Conservation (phyloP, 148 eudicot species). For the Rhododendron ovatum region DNA sequence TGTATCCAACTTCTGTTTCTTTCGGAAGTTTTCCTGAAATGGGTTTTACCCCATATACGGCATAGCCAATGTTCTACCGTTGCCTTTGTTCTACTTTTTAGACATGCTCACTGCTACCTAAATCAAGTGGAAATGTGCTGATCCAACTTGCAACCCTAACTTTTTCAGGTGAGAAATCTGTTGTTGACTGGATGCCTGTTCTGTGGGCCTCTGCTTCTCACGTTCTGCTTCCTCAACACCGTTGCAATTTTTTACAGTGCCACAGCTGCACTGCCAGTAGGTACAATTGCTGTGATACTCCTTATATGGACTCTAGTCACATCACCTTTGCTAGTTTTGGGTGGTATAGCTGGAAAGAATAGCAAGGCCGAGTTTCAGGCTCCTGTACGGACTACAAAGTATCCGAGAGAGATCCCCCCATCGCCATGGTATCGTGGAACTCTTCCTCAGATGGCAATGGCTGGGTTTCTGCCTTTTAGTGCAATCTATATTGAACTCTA, state of each 20-base stretch:
- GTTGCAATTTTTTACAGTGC: slow-evolving; percentile 31
- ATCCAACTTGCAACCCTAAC: neutral
- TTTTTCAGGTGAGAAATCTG: slow-evolving; percentile 21
- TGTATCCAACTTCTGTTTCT: neutral
- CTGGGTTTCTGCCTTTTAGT: slow-evolving; percentile 26
- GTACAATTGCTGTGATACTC: slow-evolving; percentile 31
- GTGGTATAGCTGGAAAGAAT: slow-evolving; percentile 36
- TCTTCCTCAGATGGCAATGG: slow-evolving; percentile 31
- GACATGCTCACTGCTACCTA: neutral
- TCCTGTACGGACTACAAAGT: slow-evolving; percentile 33
- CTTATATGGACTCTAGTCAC: slow-evolving; percentile 31
- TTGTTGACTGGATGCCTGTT: slow-evolving; percentile 35
- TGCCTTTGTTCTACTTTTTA: neutral
- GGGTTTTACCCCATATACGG: neutral
- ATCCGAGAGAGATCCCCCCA: slow-evolving; percentile 30
- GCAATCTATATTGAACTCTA: slow-evolving; percentile 31
- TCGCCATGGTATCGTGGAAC: slow-evolving; percentile 33
- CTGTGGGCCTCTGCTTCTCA: slow-evolving; percentile 26
- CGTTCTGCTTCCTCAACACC: slow-evolving; percentile 27
- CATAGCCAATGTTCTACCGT: neutral
- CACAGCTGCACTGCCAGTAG: slow-evolving; percentile 34
- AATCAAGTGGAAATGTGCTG: slow-evolving; percentile 8
- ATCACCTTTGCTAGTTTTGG: slow-evolving; percentile 30
- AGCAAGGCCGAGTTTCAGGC: slow-evolving; percentile 38
- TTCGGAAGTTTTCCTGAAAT: neutral